Percentiles rank a stretch among this genome's conserved stretches.
These are phyloP conservation scores for Boletales sp. DNA, from an alignment of 768 basidiomycete species.

Conservation along the genomic window DNA sequence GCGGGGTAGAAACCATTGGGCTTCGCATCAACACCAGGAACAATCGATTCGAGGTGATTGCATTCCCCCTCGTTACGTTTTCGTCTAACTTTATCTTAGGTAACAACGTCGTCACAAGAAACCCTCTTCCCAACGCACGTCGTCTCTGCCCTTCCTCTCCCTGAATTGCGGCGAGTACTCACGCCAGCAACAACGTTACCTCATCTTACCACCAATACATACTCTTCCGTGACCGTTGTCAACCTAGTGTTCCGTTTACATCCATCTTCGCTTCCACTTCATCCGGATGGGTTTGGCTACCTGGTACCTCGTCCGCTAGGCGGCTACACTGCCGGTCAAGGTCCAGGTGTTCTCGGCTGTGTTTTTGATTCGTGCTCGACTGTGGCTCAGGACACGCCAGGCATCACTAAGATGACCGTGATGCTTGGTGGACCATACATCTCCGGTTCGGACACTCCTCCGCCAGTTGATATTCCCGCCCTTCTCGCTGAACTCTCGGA, in stretches of 20 bases:
- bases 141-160: conserved; percentile 75
- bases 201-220: conserved; percentile 64
- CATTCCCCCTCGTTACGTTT: not conserved
- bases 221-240: conserved; percentile 81
- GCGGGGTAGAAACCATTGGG: conserved; percentile 37
- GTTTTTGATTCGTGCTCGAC: conserved; percentile 88
- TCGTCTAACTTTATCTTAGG: conserved; percentile 18
- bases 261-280: conserved; percentile 44
- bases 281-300: conserved; percentile 91
- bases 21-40: conserved; percentile 33
- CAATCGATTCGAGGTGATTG: conserved; percentile 44
- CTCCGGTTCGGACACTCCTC: conserved; percentile 4
- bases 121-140: conserved; percentile 54
- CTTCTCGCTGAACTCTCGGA: conserved; percentile 34
- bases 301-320: conserved; percentile 75
- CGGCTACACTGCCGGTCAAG: conserved; percentile 42
- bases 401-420: conserved; percentile 76
- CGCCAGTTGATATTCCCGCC: conserved; percentile 23
- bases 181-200: conserved; percentile 45
- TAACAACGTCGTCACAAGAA: conserved; percentile 32
- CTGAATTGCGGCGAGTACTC: conserved; percentile 44
- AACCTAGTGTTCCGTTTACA: conserved; percentile 75
- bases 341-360: conserved; percentile 67
- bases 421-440: conserved; percentile 86
- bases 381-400: conserved; percentile 48